Conservation (phyloP, 257 asterid genomes). For the Vinca minor region DNA sequence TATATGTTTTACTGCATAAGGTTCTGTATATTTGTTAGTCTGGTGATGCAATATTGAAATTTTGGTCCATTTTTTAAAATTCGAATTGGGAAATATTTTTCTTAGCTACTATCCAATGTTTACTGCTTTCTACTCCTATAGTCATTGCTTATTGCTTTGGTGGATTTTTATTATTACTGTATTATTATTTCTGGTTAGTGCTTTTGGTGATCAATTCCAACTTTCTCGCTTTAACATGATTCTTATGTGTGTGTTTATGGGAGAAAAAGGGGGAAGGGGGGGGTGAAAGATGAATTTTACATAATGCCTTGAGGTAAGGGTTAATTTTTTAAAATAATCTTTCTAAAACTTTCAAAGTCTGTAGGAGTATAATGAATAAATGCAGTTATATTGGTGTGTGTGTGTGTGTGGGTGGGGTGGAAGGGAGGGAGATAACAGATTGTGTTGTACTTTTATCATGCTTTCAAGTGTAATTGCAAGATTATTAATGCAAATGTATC, state of each 20-base stretch:
- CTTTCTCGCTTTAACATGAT: background rate
- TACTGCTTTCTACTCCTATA: background rate
- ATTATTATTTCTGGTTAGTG: background rate
- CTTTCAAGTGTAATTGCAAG: background rate
- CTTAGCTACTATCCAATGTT: background rate
- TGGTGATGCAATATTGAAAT: background rate
- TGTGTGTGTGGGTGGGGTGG: too few relatives aligned
- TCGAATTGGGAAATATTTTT: background rate
- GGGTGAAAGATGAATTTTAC: too few relatives aligned
- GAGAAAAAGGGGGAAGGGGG: background rate
- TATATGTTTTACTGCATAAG: background rate
- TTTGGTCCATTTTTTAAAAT: background rate
- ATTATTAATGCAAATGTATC: background rate
- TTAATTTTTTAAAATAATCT: too few relatives aligned
- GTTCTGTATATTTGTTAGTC: background rate
- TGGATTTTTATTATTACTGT: background rate
- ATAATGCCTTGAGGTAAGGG: too few relatives aligned
- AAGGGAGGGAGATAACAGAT: too few relatives aligned
- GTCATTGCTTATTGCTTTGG: background rate
- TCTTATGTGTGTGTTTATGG: background rate
- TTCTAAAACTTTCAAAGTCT: too few relatives aligned
- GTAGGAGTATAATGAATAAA: too few relatives aligned
- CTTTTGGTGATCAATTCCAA: background rate
- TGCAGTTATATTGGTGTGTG: too few relatives aligned
- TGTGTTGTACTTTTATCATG: too few relatives aligned